Base-by-base conservation (phyloP, 805 yeast genomes). In the Candida takata region DNA sequence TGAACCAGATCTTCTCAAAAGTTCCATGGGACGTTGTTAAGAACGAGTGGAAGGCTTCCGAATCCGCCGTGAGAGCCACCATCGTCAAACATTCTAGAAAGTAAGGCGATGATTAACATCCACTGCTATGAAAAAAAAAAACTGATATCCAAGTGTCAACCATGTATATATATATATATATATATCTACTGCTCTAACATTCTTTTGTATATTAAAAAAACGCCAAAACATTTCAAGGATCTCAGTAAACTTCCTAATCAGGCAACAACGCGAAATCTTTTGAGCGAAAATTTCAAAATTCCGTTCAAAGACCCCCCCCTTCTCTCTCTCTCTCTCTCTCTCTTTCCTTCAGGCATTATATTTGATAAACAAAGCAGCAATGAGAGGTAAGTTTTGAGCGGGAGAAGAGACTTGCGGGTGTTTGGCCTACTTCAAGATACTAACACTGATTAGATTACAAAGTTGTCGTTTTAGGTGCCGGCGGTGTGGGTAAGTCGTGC, bases 401-500 rank as follows among this genome's bases (percentile, higher is more conserved):
- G n/a, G n/a, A n/a, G n/a, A n/a, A n/a, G 18, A 7, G 27, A 25
- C 14, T 13, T 8, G 27, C 12, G 14, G 27, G 14, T 8, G 27
- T 25, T 9, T 29, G 14, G 23, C 14, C 5, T 29, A 29, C 14
- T 4, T 8, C 15, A 8, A 16, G 24, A n/a, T 34, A 29, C 43
- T 40, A 34, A 42, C 43, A 15, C 1, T 15, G 7, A 12, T 4
- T 4, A 10, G 97, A 88, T 55, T 87, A 87, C 59, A 86, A 85
- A 55, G 66, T 92, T 30, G 97, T 85, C 13, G 92, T 90, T 14
- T 66, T 90, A 40, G 98, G 98, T 42, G 95, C 96, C 11, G 97
- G 97, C 50, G 96, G 97, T 61, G 96, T 86, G 8, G 98, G 98
- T 50, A 90, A 90, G 53, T 85, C 97, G 17, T 87, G 95, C 27